These are phyloP conservation scores for Chenopodium formosanum DNA, from an alignment of 148 eudicot genomes.

Conservation along the genomic window DNA sequence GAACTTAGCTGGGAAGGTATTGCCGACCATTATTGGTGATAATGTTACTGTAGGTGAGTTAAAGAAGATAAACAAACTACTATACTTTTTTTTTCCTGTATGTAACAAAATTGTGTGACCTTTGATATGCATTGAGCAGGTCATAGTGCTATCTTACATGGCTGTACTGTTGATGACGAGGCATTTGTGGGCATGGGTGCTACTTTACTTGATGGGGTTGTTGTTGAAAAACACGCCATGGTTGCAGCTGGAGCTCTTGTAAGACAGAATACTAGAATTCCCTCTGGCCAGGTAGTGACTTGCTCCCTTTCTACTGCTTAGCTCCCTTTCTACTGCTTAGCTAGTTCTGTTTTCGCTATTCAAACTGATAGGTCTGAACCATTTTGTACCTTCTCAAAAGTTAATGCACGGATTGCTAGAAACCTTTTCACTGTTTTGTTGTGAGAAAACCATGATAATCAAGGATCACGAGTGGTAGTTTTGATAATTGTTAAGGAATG, in stretches of 20 bases:
- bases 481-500: not conserved
- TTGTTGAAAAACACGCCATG: slow-evolving; percentile 77
- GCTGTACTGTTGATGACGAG: slow-evolving; percentile 81
- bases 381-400: not conserved
- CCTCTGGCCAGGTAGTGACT: slow-evolving; percentile 47
- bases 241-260: slow-evolving; percentile 91
- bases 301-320: slow-evolving; percentile 9
- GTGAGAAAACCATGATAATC: not conserved
- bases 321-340: slow-evolving; percentile 6
- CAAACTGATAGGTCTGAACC: not conserved
- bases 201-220: slow-evolving; percentile 71
- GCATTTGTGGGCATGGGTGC: slow-evolving; percentile 93
- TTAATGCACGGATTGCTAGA: not conserved
- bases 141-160: slow-evolving; percentile 82
- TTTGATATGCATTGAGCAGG: slow-evolving; percentile 41
- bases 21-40: slow-evolving; percentile 89
- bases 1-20: slow-evolving; percentile 82
- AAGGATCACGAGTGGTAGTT: not conserved
- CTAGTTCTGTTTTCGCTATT: not conserved
- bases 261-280: slow-evolving; percentile 59
- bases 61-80: slow-evolving; percentile 3
- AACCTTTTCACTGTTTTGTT: not conserved
- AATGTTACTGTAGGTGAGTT: slow-evolving; percentile 94
- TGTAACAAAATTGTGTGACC: slow-evolving; percentile 15
- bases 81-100: not conserved